These are phyloP conservation scores for Penicillium sp. DNA, from an alignment of 2,329 filamentous ascomycete genomes.

Conservation along the genomic window DNA sequence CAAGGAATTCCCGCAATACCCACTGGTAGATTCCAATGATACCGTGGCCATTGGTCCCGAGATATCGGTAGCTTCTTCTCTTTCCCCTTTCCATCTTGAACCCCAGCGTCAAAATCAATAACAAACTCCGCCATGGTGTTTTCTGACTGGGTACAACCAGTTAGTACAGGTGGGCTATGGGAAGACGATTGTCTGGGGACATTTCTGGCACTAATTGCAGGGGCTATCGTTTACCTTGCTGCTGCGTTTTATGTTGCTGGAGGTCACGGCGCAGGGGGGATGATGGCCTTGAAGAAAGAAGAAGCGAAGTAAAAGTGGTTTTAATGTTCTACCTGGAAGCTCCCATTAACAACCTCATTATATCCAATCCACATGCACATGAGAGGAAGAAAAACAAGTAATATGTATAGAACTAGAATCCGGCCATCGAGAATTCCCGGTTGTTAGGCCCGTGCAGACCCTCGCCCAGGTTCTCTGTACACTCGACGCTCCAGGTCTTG, in stretches of 20 bases:
- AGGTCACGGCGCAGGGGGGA: constrained; percentile 7
- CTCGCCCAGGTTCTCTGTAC: constrained; percentile 56
- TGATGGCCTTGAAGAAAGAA: constrained; percentile 12
- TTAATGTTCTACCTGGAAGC: not conserved
- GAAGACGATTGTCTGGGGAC: constrained; percentile 28
- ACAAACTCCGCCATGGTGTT: too few species aligned
- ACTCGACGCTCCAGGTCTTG: constrained; percentile 69
- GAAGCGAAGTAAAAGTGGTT: constrained; percentile 1
- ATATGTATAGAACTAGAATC: constrained; percentile 32
- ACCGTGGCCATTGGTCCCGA: not conserved
- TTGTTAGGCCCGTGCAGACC: constrained; percentile 50
- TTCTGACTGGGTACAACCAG: not conserved
- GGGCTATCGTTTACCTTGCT: constrained; percentile 17
- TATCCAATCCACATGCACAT: not conserved
- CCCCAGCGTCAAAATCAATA: not conserved
- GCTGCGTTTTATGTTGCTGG: constrained; percentile 18
- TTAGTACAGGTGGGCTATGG: constrained; percentile 36
- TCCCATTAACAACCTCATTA: not conserved
- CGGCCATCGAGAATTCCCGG: constrained; percentile 36
- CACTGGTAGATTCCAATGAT: too few species aligned
- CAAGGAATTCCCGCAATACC: not conserved
- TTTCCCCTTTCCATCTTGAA: not conserved
- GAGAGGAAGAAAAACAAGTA: not conserved
- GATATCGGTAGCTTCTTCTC: not conserved
- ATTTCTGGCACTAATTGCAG: constrained; percentile 35